Evolutionary conservation across 352 stramenopile species (phyloP), one percentile per base, ranked within the genome.

Genomic region (Phytophthora pinifolia): DNA sequence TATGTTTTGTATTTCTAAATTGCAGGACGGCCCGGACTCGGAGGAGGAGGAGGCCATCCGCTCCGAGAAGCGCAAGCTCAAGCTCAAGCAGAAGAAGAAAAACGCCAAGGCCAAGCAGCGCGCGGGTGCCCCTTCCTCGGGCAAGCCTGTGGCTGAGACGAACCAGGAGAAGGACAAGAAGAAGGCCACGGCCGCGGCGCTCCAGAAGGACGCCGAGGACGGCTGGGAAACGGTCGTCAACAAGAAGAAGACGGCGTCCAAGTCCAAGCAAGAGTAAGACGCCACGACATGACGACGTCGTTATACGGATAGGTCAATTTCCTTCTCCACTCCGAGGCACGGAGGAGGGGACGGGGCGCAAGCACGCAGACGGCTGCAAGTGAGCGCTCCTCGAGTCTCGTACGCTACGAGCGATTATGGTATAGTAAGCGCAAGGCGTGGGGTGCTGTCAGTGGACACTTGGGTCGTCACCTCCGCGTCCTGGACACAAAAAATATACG

Each of bases 1-100:
- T 10, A 6, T 51, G 13, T 34, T 43, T 46, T 27, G 45, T 43
- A 12, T 39, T n/a, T 38, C 25, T 6, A 8, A 34, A 18, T 31
- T 48, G 42, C 35, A 65, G 67, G 80, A 93, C 58, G 81, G 83
- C 57, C 80, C 83, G 37, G 83, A 93, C 62, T 88, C 80, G 38
- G 83, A 93, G 48, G 83, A 93, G 45, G 83, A 93, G 49, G 83
- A 91, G 36, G 80, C 68, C 4, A 78, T 81, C 36, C 83, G 83
- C 43, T 70, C 76, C 2, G 83, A 93, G 54, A 90, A 89, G 67
- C 85, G 85, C 58, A 84, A 85, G 62, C 68, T 82, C 7, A 88
- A 88, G 77, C 72, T 81, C 49, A 90, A 91, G 70, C 75, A 79
- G 46, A 90, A 90, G 72, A 89, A 89, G 74, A 74, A 74, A 53